Base-by-base conservation (phyloP, 345 rosid species). In the Arabidopsis suecica region DNA sequence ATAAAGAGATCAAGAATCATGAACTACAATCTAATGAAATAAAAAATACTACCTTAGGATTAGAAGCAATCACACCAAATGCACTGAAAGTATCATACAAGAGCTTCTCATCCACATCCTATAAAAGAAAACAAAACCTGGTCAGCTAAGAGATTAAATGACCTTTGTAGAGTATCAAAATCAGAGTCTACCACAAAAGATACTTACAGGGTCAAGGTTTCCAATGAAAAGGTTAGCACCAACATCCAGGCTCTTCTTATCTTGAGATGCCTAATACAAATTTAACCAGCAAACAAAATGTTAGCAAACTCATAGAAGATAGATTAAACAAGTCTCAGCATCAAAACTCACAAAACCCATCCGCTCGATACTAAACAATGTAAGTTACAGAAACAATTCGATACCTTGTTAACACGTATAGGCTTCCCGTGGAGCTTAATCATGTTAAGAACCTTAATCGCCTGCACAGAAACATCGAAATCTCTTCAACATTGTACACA, bases 41-140 rank as follows among this genome's bases (percentile, higher is more conserved):
- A 16, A 32, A 32, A 65, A 33, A 65, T 14, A 11, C 1, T 79
- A 95, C 99, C 99, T 96, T 96, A 2, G 99, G 98, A 78, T 96
- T 96, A 61, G 97, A 67, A 78, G 91, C 99, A 71, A 96, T 96
- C 20, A 86, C 96, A 25, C 99, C 99, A 83, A 96, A 93, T 13
- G 99, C 99, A 63, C 98, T 91, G 77, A 96, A 96, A 77, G 99
- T 96, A 83, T 96, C 99, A 61, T 93, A 91, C 47, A 96, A 78
- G 54, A 93, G 93, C 78, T 96, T 96, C 77, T 96, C 99, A 81
- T 96, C 99, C 60, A 96, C 98, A 82, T 96, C 98, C 99, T 96
- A 86, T 76, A 80, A 61, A 62, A 63, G 1, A 73, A 61, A 61
- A 48, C 18, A 72, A 33, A 67, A 32, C 14, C 14, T 34, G 36